Evolutionary conservation across 768 basidiomycete species (phyloP).

Genomic region (Paxillus involutus): DNA sequence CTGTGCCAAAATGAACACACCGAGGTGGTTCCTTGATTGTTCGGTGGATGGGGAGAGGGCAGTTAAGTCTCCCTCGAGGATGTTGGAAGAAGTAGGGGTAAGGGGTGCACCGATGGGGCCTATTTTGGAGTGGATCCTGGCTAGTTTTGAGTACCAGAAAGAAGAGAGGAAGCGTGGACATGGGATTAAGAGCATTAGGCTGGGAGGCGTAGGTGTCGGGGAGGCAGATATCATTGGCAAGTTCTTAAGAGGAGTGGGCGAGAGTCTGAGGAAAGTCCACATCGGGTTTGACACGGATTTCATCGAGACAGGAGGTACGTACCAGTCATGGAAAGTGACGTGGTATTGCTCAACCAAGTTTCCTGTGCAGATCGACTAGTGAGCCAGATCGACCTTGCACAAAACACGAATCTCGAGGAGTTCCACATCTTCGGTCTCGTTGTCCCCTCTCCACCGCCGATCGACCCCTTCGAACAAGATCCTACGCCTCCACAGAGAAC

Average conservation of each 20-base stretch:
- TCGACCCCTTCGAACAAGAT: constrained; percentile 20
- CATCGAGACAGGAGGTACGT: constrained; percentile 29
- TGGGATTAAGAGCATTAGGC: constrained; percentile 21
- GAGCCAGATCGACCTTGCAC: constrained; percentile 24
- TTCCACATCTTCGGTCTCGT: constrained; percentile 33
- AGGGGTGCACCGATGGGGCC: constrained; percentile 21
- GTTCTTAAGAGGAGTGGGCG: constrained; percentile 23
- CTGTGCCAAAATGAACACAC: constrained; percentile 19
- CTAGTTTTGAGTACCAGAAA: constrained; percentile 13
- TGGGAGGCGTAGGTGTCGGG: constrained; percentile 26
- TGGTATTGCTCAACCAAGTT: constrained; percentile 7
- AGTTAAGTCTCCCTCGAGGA: constrained; percentile 16
- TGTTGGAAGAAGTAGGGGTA: constrained; percentile 26
- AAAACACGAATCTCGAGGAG: constrained; percentile 26
- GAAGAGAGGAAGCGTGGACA: constrained; percentile 4
- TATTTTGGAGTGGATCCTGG: constrained; percentile 31
- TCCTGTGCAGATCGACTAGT: constrained; percentile 21
- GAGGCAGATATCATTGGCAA: constrained; percentile 27
- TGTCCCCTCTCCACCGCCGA: constrained; percentile 28
- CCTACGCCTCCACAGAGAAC: constrained; percentile 6
- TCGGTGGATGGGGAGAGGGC: constrained; percentile 5
- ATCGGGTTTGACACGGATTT: constrained; percentile 33
- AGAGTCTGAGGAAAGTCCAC: constrained; percentile 22
- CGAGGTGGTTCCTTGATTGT: constrained; percentile 9
- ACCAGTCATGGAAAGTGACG: neutral